Evolutionary conservation across 2,329 filamentous ascomycete genomes (phyloP).

Genomic region (Ophiocordyceps camponoti-rufipedis): DNA sequence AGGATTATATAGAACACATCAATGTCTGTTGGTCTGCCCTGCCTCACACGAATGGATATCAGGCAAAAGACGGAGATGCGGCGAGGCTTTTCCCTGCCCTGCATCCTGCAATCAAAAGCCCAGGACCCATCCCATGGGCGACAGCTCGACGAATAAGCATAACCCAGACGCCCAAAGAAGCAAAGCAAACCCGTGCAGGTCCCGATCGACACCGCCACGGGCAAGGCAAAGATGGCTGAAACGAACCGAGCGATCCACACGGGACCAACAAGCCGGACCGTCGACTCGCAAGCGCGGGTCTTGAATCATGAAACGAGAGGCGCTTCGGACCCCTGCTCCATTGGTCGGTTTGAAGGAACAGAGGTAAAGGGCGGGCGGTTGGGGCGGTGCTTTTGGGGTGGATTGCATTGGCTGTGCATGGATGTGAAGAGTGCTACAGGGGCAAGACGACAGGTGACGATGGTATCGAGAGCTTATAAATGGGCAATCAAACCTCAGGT

Average conservation of each 20-base stretch:
- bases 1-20: background rate
- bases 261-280: too few species aligned
- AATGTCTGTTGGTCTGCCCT: background rate
- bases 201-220: too few species aligned
- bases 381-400: background rate
- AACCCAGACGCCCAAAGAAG: background rate
- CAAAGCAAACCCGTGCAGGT: background rate
- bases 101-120: background rate
- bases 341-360: background rate
- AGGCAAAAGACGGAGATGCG: background rate
- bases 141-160: background rate
- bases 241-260: too few species aligned
- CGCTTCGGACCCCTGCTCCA: background rate
- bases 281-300: background rate
- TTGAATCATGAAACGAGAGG: background rate
- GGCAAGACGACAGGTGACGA: too few species aligned
- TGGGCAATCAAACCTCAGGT: too few species aligned
- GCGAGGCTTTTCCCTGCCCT: background rate
- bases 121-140: background rate
- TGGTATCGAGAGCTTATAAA: too few species aligned
- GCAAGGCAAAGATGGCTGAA: too few species aligned
- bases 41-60: background rate
- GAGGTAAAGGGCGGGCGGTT: background rate
- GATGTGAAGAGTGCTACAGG: too few species aligned
- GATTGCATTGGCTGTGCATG: too few species aligned